Evolutionary conservation across 2,329 filamentous ascomycete species (phyloP), one percentile per base, ranked within the genome.

Genomic region (Microsporum ferrugineum): DNA sequence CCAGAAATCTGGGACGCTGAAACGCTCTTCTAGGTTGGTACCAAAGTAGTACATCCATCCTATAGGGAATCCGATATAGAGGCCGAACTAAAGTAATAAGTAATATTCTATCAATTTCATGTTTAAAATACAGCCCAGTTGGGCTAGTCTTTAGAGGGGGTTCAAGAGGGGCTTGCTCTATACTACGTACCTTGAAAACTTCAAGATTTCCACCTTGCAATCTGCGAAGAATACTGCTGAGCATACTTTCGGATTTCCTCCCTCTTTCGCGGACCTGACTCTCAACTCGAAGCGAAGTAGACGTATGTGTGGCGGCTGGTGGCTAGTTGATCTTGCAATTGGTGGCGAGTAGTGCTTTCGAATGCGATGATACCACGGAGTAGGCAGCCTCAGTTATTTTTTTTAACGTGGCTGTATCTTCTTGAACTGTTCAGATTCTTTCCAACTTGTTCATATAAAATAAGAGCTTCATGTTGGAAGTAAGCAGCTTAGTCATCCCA

Each of bases 41-140:
- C 94, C 94, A 76, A 97, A 99, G 80, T 99, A 99, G 82, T 95
- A 97, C 94, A 99, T 99, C 80, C 94, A 91, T 69, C 89, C 91
- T 70, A 99, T 97, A 17, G 94, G 94, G 77, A 99, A 99, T 82
- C 96, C 87, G 79, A 99, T 87, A 79, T 99, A 99, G 83, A 95
- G 89, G 79, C 92, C 91, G 75, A 99, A 99, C 92, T 96, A 61
- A 29, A 17, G 14, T 31, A 47, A 51, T 36, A 45, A n/a, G 49
- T 12, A 27, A 53, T 34, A 34, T 12, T n/a, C 12, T 12, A 34
- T 53, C 33, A 53, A 29, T 33, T n/a, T 53, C 5, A 12, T 8
- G 14, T 17, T 53, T 33, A n/a, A 2, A 53, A 23, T 53, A 47
- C 3, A 27, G 3, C 17, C n/a, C 23, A 2, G n/a, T 8, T 33